Base-by-base conservation (phyloP, 1,284 basidiomycete species). In the Tylopilus orsonianus region DNA sequence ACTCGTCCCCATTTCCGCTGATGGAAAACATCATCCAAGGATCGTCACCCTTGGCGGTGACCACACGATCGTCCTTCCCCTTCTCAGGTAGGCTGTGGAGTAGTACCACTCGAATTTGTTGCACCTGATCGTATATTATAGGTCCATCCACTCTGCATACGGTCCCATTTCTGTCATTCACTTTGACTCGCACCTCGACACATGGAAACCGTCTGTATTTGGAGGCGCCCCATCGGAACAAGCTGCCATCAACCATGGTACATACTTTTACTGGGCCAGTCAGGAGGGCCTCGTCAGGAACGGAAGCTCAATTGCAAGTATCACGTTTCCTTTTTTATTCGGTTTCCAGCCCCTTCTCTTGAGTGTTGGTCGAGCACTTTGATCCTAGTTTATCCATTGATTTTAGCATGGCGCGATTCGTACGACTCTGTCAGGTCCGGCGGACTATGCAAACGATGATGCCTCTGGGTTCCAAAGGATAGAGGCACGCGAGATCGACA, bases 241-340 rank as follows among this genome's bases (percentile, higher is more conserved):
- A 52, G 83, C 83, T 1, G 79, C 80, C 26, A 81, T 88, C 56
- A 87, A 85, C 53, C 86, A 87, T 46, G 85, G 85, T 16, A 87
- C 85, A 6, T 88, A 87, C 68, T 89, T 89, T 64, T 87, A 86
- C 64, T 86, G 83, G 77, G 87, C 87, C 3, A 80, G 80, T 54
- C 75, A 83, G 58, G 87, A 90, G 63, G 87, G 87, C 5, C 67
- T 90, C 34, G 82, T 90, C 52, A 76, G 71, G 56, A 88, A 89
- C 53, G 87, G 87, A 56, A 78, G 81, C 42, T 91, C 87, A 62
- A 90, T 87, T 82, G 85, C 83, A 85, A 87, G 85, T 85, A 60
- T 73, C 66, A 63, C 56, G 57, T 69, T 59, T 67, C 55, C 55
- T 55, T 50, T 41, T 26, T 37, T 20, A 13, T 29, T 35, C 8